Base-by-base conservation (phyloP, 1,139 yeast species). In the Kodamaea sp. region DNA sequence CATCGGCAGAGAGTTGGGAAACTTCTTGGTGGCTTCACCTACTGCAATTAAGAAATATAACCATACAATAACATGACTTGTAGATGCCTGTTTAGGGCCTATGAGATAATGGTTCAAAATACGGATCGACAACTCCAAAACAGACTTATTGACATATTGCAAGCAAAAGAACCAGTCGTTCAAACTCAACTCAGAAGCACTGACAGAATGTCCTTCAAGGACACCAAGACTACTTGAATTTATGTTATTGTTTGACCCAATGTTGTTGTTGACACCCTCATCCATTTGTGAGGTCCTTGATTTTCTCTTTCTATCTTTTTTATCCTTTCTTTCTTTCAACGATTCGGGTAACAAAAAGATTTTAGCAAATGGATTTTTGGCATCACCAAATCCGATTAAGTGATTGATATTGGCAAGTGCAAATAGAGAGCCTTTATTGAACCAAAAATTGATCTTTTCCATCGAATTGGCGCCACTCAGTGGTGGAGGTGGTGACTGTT, bases 391-490 rank as follows among this genome's bases (percentile, higher is more conserved):
- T 1, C 94, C 94, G 36, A 82, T 75, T 35, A 84, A 57, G 60
- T 84, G 90, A 52, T 81, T 74, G 40, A 84, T 79, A 52, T 84
- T 85, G 24, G 88, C 81, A 40, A 84, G 69, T 1, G 92, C 90
- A 65, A 84, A 84, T 31, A 79, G 70, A 1, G 89, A 78, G 2
- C 87, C 82, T 54, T 84, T 83, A 51, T 82, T 82, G 51, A 80
- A 81, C 84, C 88, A 84, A 52, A 83, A 84, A 43, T 79, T 80
- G 51, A 81, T 63, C 49, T 79, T 79, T 44, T 81, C 86, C 30
- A 71, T 62, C n/a, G 67, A 57, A 45, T 66, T 68, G 5, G 65
- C 47, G 1, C 58, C 55, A 33, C 49, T 52, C 20, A 59, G 50
- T 26, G 54, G 42, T 52, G 62, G 24, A 50, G 58, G 34, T 31